These are phyloP conservation scores for Alternaria triticimaculans DNA, from an alignment of 2,329 filamentous ascomycete genomes.

Conservation along the genomic window DNA sequence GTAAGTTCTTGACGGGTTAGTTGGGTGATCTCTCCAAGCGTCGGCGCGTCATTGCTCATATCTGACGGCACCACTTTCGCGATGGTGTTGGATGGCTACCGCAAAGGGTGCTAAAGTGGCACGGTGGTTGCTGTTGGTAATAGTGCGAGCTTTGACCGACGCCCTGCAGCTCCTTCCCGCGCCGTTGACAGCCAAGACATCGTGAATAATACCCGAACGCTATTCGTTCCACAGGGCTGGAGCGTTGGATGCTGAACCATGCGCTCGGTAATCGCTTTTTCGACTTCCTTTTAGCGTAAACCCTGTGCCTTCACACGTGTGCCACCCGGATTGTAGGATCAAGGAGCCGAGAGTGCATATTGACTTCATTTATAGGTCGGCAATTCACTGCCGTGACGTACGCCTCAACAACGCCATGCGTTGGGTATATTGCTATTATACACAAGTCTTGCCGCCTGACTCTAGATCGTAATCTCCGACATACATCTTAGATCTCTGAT, in stretches of 20 bases:
- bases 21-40: slow-evolving; percentile 30
- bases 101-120: background rate
- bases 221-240: slow-evolving; percentile 1
- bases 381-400: slow-evolving; percentile 18
- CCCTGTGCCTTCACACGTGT: background rate
- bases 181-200: slow-evolving; percentile 18
- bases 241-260: background rate
- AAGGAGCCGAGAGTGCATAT: slow-evolving; percentile 17
- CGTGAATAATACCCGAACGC: slow-evolving; percentile 13
- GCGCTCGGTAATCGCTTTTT: slow-evolving; percentile 5
- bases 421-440: slow-evolving; percentile 6
- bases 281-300: background rate
- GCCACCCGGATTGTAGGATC: background rate
- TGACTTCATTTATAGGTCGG: slow-evolving; percentile 14
- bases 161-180: slow-evolving; percentile 7
- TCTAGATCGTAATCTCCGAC: background rate
- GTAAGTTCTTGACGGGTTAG: slow-evolving; percentile 35
- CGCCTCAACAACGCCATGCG: slow-evolving; percentile 7
- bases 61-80: background rate
- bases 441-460: slow-evolving; percentile 3
- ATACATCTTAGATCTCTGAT: background rate
- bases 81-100: background rate
- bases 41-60: slow-evolving; percentile 23
- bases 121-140: slow-evolving; percentile 1
- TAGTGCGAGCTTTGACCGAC: slow-evolving; percentile 15